These are phyloP conservation scores for Desmodesmus armatus DNA, from an alignment of 139 green algal genomes.

Conservation along the genomic window DNA sequence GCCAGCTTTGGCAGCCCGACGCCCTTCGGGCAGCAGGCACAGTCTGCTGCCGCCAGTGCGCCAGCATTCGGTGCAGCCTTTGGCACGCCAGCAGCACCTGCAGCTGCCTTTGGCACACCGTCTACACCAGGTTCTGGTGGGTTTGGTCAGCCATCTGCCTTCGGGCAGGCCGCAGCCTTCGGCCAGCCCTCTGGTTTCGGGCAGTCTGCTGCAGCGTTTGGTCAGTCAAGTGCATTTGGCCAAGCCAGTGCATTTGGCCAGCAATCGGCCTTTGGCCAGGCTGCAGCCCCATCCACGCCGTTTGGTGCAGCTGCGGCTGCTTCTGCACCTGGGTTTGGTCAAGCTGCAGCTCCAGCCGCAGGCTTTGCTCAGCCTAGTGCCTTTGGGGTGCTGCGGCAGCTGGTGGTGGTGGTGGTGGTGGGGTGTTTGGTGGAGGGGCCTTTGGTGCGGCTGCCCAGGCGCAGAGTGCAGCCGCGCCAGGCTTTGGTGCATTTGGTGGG, in stretches of 20 bases:
- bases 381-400: no score
- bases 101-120: neutral
- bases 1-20: slow-evolving; percentile 5
- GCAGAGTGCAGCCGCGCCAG: neutral
- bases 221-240: slow-evolving; percentile 24
- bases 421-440: neutral
- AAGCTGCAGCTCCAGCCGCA: neutral
- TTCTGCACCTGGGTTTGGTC: slow-evolving; percentile 21
- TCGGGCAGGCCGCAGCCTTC: slow-evolving; percentile 29
- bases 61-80: slow-evolving; percentile 31
- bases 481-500: slow-evolving; percentile 28
- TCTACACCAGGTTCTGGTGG: neutral
- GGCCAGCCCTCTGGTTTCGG: neutral
- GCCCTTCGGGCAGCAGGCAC: slow-evolving; percentile 18
- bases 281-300: neutral
- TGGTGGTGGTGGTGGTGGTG: neutral
- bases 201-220: neutral
- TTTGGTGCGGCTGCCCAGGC: slow-evolving; percentile 26
- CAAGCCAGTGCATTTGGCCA: slow-evolving; percentile 8
- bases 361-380: slow-evolving; percentile 6
- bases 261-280: slow-evolving; percentile 14
- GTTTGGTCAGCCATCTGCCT: slow-evolving; percentile 18
- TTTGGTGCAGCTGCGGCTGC: neutral
- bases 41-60: neutral
- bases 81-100: slow-evolving; percentile 22